Percentiles rank a stretch among this genome's conserved stretches.
Conservation (phyloP, 345 rosid species). For the Trapa incisa region DNA sequence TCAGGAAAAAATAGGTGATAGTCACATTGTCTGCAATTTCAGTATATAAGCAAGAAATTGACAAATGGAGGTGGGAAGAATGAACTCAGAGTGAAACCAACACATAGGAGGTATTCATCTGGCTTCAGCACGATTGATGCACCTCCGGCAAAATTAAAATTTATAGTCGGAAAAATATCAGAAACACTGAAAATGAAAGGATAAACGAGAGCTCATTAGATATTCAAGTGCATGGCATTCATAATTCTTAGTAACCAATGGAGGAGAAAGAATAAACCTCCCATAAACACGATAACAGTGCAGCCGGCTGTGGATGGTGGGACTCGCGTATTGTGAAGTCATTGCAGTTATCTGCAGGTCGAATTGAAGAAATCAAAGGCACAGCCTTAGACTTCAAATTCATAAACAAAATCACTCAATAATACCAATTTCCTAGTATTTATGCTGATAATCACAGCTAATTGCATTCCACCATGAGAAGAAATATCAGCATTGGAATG, state of each 20-base stretch:
- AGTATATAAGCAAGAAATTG: background rate
- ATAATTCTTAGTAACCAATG: background rate
- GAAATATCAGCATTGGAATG: too few relatives aligned
- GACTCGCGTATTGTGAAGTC: slow-evolving; percentile 53
- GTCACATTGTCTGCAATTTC: background rate
- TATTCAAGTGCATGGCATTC: background rate
- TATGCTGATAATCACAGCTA: too few relatives aligned
- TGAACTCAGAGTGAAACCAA: slow-evolving; percentile 54
- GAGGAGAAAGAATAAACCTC: slow-evolving; percentile 38
- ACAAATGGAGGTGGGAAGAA: slow-evolving; percentile 1
- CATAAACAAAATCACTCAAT: too few relatives aligned
- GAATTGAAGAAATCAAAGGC: background rate
- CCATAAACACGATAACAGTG: slow-evolving; percentile 67
- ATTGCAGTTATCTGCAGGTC: slow-evolving; percentile 41
- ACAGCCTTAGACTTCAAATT: too few relatives aligned
- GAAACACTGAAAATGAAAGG: slow-evolving; percentile 33
- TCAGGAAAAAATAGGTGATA: background rate
- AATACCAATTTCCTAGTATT: too few relatives aligned
- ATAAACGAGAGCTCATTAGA: slow-evolving; percentile 1
- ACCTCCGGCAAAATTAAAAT: slow-evolving; percentile 77
- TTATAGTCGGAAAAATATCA: slow-evolving; percentile 61
- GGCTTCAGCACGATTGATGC: slow-evolving; percentile 75
- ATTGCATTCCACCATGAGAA: too few relatives aligned
- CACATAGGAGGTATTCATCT: slow-evolving; percentile 68
- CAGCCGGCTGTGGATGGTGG: slow-evolving; percentile 51